Base-by-base conservation (phyloP, 306 rosid species). In the Cucurbita ficifolia region DNA sequence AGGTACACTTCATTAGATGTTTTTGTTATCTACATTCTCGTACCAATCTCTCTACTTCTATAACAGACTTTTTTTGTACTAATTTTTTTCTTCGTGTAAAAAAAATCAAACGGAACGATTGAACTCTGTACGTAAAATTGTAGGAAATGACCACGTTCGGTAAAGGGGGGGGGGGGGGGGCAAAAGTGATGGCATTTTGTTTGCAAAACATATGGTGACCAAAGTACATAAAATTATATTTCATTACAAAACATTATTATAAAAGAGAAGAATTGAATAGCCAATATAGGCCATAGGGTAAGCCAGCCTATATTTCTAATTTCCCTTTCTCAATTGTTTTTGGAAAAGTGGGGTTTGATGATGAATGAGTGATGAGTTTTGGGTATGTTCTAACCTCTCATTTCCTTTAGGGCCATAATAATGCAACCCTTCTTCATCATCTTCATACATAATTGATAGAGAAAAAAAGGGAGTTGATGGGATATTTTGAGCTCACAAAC, bases 191-290 rank as follows among this genome's bases (percentile, higher is more conserved):
- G 11, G 54, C 39, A 67, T 67, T 21, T 67, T 39, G 39, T 45
- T 67, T 43, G 72, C 72, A 67, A 67, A 67, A 67, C 72, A 45
- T 67, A 43, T 67, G 72, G 72, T 67, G 53, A 67, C 39, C 51
- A 13, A 45, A 67, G 72, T 67, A 67, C 72, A 67, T 13, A 63
- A 63, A 18, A 63, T 63, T 63, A 63, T 63, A 63, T 60, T 60
- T 33, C 46, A 60, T 36, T 60, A 60, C 43, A 60, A 55, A 6
- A 55, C 22, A 52, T 52, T 52, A 52, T 42, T 42, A 42, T 42
- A 42, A 10, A 10, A 51, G 10, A 51, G 10, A n/a, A 21, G 13
- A 43, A 48, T 29, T 29, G 33, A 10, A 12, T 57, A 57, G 61
- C 0, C 33, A 12, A 1, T 52, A 22, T 57, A 58, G 39, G 0